Evolutionary conservation across 345 rosid species (phyloP), one percentile per base, ranked within the genome.

Genomic region (Nasturtium officinale): DNA sequence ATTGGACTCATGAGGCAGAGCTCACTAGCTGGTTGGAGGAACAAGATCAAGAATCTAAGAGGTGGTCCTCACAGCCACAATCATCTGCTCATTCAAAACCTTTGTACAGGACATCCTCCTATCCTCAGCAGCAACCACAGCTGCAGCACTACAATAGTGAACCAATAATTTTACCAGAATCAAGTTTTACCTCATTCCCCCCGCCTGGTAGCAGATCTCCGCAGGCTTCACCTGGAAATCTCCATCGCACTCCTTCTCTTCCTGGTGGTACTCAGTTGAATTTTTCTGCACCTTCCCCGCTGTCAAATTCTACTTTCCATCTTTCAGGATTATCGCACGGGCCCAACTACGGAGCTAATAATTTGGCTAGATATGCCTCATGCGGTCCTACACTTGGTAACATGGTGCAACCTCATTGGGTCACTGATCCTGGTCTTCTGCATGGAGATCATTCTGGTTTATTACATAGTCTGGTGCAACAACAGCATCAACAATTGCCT

Each of bases 41-140:
- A 74, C 84, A 76, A 74, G 65, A 46, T 50, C 85, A 86, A 78
- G 97, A 92, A 59, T 79, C 79, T 70, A 92, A 86, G 81, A 85
- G 95, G 79, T 96, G 98, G 99, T 90, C 92, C 23, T 91, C 98
- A 25, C 90, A 87, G 74, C 97, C 97, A 47, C 91, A 87, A 26
- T 69, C 84, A 62, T 78, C 85, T 65, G 69, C 80, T 25, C 90
- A 89, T 37, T 76, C 88, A 52, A 89, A 86, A 50, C 90, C 92
- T 75, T 74, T 95, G 81, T 79, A 84, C 83, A 87, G 98, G 85
- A 85, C 98, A 23, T 88, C 98, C 20, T 87, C 99, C 1, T 92
- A 96, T 77, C 98, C 99, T 16, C 84, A 82, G 74, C 85, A 90
- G 83, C 96, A 72, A 73, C 89, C 75, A 3, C 92, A 80, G 72